Base-by-base conservation (phyloP, 768 basidiomycete species). In the Psilocybe sp. region DNA sequence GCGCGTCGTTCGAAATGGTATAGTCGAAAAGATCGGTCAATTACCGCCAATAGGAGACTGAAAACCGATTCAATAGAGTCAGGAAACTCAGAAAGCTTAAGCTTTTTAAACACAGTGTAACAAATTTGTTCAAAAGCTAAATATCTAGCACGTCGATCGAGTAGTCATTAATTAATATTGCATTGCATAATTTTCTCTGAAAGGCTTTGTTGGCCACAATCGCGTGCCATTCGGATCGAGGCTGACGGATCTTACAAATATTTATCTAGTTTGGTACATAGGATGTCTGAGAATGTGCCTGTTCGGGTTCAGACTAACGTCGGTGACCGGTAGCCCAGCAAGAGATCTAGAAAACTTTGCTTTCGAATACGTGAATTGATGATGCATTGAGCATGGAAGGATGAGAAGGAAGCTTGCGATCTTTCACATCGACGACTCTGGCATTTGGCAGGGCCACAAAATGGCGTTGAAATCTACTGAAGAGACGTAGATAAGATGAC, bases 191-290 rank as follows among this genome's bases (percentile, higher is more conserved):
- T 42, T 33, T 32, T 33, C 39, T 43, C 15, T 41, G 13, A 38
- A 40, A 42, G 20, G 37, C 47, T 28, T 14, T 47, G 23, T 40
- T 47, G 56, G 40, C n/a, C 42, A 52, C 47, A 57, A 59, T 61
- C 56, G 60, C 60, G 58, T 55, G 33, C 33, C 35, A 47, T 52
- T 55, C 60, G 60, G 60, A 61, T 59, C 58, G 60, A 52, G 50
- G 37, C 52, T 32, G 41, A 20, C 60, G 58, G 60, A 47, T 59
- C 55, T 57, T 55, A 56, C 47, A 32, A 54, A 58, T 56, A 54
- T 42, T 15, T 5, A 11, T 31, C 39, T 51, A 31, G 33, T 20
- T 42, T 40, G 39, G 28, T 51, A n/a, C n/a, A n/a, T n/a, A 28
- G 23, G 23, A 28, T 28, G 23, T 28, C 23, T 28, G 23, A 28